phyloP scores from a whole-genome alignment of 73 alveolate species.

The Stentor roeselii region DNA sequence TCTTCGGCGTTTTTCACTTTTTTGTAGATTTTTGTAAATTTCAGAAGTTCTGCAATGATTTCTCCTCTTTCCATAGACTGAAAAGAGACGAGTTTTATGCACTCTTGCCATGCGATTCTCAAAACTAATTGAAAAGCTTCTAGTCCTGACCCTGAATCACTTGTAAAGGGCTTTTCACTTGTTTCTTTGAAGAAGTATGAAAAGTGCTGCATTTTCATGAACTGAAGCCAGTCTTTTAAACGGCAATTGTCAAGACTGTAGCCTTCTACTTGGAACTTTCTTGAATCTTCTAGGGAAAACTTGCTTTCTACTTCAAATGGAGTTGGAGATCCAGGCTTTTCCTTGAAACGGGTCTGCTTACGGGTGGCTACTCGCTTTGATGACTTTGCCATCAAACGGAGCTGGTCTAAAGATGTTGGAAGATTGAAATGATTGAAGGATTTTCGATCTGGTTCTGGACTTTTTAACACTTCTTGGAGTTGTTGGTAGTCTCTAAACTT shows the following conservation, averaged over 20 bases:
- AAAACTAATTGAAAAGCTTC: background rate
- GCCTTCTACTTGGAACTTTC: background rate
- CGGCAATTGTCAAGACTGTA: background rate
- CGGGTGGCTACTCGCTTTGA: background rate
- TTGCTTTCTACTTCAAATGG: background rate
- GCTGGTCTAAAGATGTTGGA: background rate
- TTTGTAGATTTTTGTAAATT: background rate
- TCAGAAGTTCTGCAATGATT: background rate
- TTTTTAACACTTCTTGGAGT: no score
- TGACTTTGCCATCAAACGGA: background rate
- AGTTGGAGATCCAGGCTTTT: background rate
- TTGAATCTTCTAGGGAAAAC: background rate
- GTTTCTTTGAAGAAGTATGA: background rate
- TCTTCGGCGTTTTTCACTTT: background rate
- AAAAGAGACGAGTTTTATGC: slow-evolving; percentile 32
- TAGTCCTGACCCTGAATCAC: background rate
- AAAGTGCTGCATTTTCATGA: background rate
- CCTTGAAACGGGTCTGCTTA: background rate
- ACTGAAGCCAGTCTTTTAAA: background rate
- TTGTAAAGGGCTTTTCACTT: background rate
- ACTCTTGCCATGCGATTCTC: background rate
- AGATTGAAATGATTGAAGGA: background rate
- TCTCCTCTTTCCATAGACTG: slow-evolving; percentile 42
- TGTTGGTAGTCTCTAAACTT: background rate
- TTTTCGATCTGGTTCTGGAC: background rate